Conservation (phyloP, 805 yeast genomes). For the Kluyveromyces lactis region DNA sequence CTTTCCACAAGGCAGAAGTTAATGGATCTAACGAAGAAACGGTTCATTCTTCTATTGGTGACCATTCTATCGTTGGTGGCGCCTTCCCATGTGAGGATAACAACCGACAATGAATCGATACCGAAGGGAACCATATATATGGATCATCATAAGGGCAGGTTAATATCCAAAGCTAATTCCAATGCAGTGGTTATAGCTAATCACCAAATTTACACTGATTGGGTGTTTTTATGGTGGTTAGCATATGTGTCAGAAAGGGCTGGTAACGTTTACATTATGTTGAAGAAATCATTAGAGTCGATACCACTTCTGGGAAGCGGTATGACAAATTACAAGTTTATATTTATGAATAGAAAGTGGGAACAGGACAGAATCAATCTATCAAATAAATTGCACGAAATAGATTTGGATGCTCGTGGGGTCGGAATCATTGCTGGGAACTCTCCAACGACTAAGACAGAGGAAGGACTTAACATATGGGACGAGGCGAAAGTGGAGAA, state of each 20-base stretch:
- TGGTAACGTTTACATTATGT: slow-evolving; percentile 59
- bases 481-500: slow-evolving; percentile 14
- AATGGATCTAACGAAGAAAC: slow-evolving; percentile 46
- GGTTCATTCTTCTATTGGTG: slow-evolving; percentile 48
- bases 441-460: slow-evolving; percentile 16
- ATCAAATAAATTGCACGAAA: slow-evolving; percentile 42
- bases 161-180: slow-evolving; percentile 32
- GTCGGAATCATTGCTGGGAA: slow-evolving; percentile 42
- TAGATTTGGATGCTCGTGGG: slow-evolving; percentile 57
- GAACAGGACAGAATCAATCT: slow-evolving; percentile 56
- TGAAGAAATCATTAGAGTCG: slow-evolving; percentile 63
- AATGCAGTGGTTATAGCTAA: slow-evolving; percentile 69
- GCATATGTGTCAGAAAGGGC: slow-evolving; percentile 59
- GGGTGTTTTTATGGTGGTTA: slow-evolving; percentile 88
- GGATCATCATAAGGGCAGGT: slow-evolving; percentile 17
- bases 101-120: slow-evolving; percentile 36
- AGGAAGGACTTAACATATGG: slow-evolving; percentile 24
- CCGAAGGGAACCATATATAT: slow-evolving; percentile 28
- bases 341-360: slow-evolving; percentile 84
- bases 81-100: slow-evolving; percentile 44
- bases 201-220: slow-evolving; percentile 90
- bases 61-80: slow-evolving; percentile 43
- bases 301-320: slow-evolving; percentile 82
- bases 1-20: slow-evolving; percentile 33
- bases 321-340: slow-evolving; percentile 69